Evolutionary conservation across 2,329 filamentous ascomycete species (phyloP).

Genomic region (Epichloe festucae): DNA sequence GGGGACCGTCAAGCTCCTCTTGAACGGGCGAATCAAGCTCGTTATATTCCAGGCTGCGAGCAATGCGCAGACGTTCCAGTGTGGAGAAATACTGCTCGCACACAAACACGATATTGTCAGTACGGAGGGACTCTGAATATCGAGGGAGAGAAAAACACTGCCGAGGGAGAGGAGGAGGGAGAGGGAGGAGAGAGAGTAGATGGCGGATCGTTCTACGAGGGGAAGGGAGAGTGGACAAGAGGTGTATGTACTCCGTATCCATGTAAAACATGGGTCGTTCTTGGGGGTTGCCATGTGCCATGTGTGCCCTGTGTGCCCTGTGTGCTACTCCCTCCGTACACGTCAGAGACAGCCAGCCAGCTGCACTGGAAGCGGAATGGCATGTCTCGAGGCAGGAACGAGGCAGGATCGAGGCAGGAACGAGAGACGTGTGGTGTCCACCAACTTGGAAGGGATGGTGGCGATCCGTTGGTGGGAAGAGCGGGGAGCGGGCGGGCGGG

Average conservation of each 20-base stretch:
- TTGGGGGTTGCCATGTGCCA: constrained; percentile 1
- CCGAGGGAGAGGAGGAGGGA: neutral
- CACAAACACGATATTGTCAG: neutral
- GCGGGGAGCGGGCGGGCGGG: neutral
- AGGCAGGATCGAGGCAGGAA: constrained; percentile 18
- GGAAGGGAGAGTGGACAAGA: neutral
- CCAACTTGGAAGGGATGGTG: neutral
- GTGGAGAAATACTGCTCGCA: constrained; percentile 56
- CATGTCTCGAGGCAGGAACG: constrained; percentile 28
- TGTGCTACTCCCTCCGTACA: neutral
- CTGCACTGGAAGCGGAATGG: constrained; percentile 17
- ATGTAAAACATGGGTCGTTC: neutral
- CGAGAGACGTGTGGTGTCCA: constrained; percentile 1
- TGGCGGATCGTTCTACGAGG: neutral
- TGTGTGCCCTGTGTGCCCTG: neutral
- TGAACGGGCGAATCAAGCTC: constrained; percentile 14
- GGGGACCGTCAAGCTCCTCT: constrained; percentile 13
- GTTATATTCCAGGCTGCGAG: constrained; percentile 28
- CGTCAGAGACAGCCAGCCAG: constrained; percentile 3
- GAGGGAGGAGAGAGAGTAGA: neutral
- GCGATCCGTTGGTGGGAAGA: neutral
- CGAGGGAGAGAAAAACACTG: neutral
- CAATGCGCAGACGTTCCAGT: constrained; percentile 55
- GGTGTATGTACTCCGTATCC: neutral
- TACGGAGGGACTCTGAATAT: neutral